A percentile compares a stretch with the other conserved stretches of the same genome.
Conservation (phyloP, 179 eudicot genomes). For the Silene noctiflora region DNA sequence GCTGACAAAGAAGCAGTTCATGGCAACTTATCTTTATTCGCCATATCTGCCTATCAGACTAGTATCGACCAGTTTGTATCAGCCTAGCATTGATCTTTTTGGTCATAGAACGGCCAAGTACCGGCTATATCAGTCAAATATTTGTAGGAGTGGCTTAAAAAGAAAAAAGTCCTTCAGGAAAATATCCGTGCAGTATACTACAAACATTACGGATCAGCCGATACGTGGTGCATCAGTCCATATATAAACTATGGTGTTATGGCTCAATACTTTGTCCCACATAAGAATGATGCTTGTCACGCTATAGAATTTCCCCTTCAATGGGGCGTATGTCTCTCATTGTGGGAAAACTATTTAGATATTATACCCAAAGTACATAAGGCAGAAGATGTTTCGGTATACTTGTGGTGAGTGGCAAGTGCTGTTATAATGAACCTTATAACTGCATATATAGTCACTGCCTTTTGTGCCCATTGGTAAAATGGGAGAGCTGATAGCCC, state of each 20-base stretch:
- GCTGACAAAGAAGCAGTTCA: neutral
- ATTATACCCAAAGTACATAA: neutral
- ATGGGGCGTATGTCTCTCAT: neutral
- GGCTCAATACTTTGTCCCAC: neutral
- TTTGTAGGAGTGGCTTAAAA: neutral
- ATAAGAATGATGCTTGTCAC: conserved; percentile 1
- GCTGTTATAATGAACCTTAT: neutral
- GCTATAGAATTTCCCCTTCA: neutral
- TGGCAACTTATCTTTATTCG: neutral
- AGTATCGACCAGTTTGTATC: neutral
- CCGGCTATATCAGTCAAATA: neutral
- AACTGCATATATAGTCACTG: conserved; percentile 1
- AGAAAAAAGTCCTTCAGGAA: too few species aligned
- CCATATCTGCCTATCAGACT: neutral
- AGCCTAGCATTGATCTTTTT: neutral
- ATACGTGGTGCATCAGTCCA: neutral
- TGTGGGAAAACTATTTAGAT: neutral
- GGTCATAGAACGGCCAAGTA: neutral
- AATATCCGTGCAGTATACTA: too few species aligned
- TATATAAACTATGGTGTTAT: neutral
- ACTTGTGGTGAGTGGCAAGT: neutral
- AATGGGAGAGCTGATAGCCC: neutral
- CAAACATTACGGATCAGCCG: too few species aligned
- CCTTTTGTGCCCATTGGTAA: neutral
- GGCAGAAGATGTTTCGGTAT: neutral